Evolutionary conservation across 495 filamentous ascomycete species (phyloP).

Genomic region (Letharia lupina): DNA sequence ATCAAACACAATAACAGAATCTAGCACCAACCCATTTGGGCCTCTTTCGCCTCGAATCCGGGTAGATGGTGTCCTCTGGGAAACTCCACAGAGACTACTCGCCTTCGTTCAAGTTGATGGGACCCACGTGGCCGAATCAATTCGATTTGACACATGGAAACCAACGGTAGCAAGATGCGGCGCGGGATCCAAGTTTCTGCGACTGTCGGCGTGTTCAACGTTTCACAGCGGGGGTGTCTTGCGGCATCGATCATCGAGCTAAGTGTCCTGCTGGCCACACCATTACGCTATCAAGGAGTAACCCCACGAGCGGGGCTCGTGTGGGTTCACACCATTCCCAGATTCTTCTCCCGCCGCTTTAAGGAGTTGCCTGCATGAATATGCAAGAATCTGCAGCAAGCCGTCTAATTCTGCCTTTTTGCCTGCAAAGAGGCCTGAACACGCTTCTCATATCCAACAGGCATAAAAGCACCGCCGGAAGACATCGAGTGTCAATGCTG

Average conservation of each 20-base stretch:
- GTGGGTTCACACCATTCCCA: too few species aligned
- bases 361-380: not conserved
- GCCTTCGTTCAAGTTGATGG: too few species aligned
- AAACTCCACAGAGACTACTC: not conserved
- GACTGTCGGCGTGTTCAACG: not conserved
- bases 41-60: not conserved
- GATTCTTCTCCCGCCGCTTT: too few species aligned
- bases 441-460: not conserved
- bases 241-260: not conserved
- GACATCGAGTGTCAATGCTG: not conserved
- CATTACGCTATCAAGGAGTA: not conserved
- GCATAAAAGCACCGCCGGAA: not conserved
- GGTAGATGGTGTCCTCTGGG: not conserved
- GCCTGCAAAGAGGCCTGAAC: not conserved
- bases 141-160: too few species aligned
- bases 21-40: not conserved
- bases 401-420: not conserved
- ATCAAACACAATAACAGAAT: not conserved
- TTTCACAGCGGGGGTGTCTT: not conserved
- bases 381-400: not conserved
- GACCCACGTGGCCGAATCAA: too few species aligned
- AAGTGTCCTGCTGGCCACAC: not conserved
- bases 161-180: not conserved
- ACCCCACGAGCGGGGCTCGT: not conserved
- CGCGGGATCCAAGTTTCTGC: not conserved